Conservation (phyloP, 768 basidiomycete genomes). For the Collybiopsis confluens region DNA sequence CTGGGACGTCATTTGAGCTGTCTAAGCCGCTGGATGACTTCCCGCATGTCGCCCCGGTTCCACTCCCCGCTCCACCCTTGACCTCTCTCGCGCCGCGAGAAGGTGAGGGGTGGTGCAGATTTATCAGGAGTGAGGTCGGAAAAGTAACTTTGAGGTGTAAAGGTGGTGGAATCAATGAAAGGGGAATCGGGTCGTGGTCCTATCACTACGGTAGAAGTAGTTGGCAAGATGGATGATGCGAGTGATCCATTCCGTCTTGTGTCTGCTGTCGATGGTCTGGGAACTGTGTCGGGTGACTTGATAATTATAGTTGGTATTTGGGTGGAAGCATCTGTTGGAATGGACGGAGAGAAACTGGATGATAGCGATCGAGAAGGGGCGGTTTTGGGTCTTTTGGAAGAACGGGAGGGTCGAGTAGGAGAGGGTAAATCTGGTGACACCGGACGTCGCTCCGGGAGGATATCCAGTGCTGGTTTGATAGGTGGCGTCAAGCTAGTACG, state of each 20-base stretch:
- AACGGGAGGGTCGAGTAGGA: not conserved
- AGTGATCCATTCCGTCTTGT: not conserved
- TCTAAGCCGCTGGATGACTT: conserved; percentile 7
- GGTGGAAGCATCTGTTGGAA: not conserved
- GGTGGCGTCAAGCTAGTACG: not conserved
- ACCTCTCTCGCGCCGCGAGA: not conserved
- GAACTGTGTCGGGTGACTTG: not conserved
- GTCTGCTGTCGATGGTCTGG: not conserved
- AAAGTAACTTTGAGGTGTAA: not conserved
- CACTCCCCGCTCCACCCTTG: conserved; percentile 13
- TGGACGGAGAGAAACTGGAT: not conserved
- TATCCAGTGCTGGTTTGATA: not conserved
- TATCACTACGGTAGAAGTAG: conserved; percentile 6
- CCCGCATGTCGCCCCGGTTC: conserved; percentile 9
- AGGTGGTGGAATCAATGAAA: conserved; percentile 1
- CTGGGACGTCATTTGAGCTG: not conserved
- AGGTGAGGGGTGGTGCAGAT: not conserved
- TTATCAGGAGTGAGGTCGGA: not conserved
- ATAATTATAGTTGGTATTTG: not conserved
- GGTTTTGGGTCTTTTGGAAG: conserved; percentile 4
- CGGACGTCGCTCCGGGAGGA: not conserved
- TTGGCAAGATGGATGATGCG: not conserved
- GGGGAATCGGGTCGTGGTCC: conserved; percentile 8
- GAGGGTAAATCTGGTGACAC: not conserved
- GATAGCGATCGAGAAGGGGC: not conserved